Conservation (phyloP, 106 monocot species). For the Iris macrosiphon region DNA sequence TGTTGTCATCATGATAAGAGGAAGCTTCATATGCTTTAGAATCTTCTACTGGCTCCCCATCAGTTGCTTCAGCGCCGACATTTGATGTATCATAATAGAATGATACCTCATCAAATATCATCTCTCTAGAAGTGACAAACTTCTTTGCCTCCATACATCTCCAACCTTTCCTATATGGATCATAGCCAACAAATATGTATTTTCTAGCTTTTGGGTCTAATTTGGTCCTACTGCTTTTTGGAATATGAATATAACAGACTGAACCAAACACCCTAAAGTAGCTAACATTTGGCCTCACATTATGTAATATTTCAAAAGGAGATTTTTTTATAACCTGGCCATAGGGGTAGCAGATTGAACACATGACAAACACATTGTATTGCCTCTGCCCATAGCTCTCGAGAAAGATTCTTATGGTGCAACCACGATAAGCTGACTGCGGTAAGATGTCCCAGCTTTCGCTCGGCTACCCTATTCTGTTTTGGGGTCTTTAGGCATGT, state of each 20-base stretch:
- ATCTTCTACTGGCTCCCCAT: not conserved
- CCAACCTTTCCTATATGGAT: not conserved
- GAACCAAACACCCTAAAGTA: not conserved
- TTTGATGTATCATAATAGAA: not conserved
- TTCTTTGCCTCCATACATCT: not conserved
- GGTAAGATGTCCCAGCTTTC: too few species aligned
- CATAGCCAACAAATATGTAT: not conserved
- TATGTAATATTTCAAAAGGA: conserved; percentile 1
- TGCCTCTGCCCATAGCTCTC: too few species aligned
- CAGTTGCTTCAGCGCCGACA: not conserved
- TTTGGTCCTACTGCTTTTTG: not conserved
- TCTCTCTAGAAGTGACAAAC: not conserved
- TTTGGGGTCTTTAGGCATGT: too few species aligned
- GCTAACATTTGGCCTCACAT: not conserved
- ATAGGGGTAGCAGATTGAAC: not conserved
- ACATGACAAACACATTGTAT: not conserved
- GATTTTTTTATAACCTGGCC: not conserved
- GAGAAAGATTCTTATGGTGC: too few species aligned
- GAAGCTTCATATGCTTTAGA: not conserved
- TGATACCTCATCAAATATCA: not conserved
- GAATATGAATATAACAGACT: not conserved
- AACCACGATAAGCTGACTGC: too few species aligned
- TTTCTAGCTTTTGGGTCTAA: not conserved
- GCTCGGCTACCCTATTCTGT: too few species aligned
- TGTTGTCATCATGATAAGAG: not conserved